A percentile compares a stretch with the other conserved stretches of the same genome.
Evolutionary conservation across 2,329 filamentous ascomycete species (phyloP).

Genomic region (Aureobasidium sp.): DNA sequence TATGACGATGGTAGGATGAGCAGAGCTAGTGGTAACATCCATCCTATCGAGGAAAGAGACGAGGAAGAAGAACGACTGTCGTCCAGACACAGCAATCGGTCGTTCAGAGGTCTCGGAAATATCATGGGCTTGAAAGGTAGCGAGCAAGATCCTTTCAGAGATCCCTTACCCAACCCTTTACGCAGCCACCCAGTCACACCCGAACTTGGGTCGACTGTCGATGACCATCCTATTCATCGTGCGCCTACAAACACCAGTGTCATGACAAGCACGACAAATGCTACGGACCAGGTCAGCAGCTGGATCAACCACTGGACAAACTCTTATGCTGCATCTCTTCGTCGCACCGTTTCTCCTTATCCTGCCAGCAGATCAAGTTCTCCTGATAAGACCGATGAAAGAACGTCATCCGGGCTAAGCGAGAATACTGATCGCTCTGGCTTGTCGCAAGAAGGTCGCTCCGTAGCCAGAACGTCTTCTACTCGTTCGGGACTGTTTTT

Average conservation of each 20-base stretch:
- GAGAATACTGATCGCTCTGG: conserved; percentile 43
- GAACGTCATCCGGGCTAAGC: conserved; percentile 51
- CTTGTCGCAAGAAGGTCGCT: conserved; percentile 37
- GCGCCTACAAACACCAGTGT: conserved; percentile 22
- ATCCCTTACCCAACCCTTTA: conserved; percentile 33
- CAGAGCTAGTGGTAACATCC: conserved; percentile 49
- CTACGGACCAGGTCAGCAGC: conserved; percentile 21
- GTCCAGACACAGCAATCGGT: conserved; percentile 16
- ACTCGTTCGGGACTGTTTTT: conserved; percentile 32
- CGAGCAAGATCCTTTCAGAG: conserved; percentile 36
- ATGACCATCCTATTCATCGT: conserved; percentile 21
- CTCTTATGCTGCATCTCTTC: conserved; percentile 13
- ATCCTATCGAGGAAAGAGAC: conserved; percentile 57
- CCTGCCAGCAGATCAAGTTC: conserved; percentile 32
- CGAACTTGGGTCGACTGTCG: conserved; percentile 17
- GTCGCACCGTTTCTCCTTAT: conserved; percentile 3
- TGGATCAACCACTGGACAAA: conserved; percentile 24
- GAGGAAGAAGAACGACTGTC: conserved; percentile 44
- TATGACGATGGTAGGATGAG: conserved; percentile 45
- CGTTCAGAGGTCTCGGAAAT: conserved; percentile 21
- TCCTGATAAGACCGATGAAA: conserved; percentile 48
- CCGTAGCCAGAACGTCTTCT: conserved; percentile 40
- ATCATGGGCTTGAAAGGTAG: conserved; percentile 16
- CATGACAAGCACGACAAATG: conserved; percentile 18
- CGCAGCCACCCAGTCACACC: conserved; percentile 30